Base-by-base conservation (phyloP, 768 basidiomycete species). In the Artomyces pyxidatus region DNA sequence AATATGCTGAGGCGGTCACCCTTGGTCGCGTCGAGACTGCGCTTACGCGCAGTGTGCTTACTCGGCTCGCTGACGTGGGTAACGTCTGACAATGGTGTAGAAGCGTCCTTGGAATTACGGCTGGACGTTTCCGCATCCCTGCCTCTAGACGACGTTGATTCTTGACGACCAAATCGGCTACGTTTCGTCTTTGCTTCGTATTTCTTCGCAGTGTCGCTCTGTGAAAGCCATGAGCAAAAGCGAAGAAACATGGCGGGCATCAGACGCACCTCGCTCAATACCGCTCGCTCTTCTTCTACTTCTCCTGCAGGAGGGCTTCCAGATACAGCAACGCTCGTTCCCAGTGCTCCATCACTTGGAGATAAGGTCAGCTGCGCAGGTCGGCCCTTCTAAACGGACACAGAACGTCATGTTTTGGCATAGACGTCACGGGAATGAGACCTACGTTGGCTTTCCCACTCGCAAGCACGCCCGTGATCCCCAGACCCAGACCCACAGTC, bases 1-100 rank as follows among this genome's bases (percentile, higher is more conserved):
- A 96, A 95, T 58, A 95, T 81, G 59, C 90, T 92, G 52, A 88
- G 63, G n/a, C 88, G 70, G 37, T 87, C 84, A 47, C 68, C 72
- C 54, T 71, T 72, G 3, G 65, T 54, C 9, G 57, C 68, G 45
- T 85, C 83, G 14, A 68, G 41, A 51, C 73, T 75, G 52, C 73
- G 75, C 65, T 77, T 83, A 16, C 62, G 52, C 49, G 77, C 72
- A 21, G 69, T 61, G 26, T 72, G 71, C 4, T 58, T 54, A 8
- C 52, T 29, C 12, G 19, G 14, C 2, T 45, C 40, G 22, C 40
- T 28, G 16, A 28, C 1, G 4, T 21, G 44, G 1, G 43, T 17
- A 6, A 35, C 37, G 25, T 50, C 50, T 16, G 62, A 52, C 4
- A 45, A 23, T 2, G 66, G 60, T 6, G 64, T 58, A 7, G 56